Conservation (phyloP, 108 stramenopile species). For the Cyclotella kingstonii region DNA sequence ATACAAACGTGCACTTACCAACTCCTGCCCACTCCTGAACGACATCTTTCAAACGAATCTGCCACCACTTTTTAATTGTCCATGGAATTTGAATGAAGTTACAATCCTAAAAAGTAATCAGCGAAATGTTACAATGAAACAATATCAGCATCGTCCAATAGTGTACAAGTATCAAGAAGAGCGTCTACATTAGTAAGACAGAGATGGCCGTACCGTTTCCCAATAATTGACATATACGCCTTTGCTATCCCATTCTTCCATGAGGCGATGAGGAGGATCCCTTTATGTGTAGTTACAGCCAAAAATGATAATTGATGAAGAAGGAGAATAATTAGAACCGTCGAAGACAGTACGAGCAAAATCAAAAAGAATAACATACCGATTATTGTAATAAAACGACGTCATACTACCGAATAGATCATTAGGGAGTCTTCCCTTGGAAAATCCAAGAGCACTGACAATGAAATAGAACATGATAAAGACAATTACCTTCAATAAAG, state of each 20-base stretch:
- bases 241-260: constrained; percentile 78
- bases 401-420: constrained; percentile 78
- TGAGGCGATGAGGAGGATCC: constrained; percentile 41
- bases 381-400: constrained; percentile 85
- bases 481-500: background rate
- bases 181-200: background rate
- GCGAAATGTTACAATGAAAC: background rate
- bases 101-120: constrained; percentile 32
- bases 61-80: constrained; percentile 66
- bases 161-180: background rate
- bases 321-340: background rate
- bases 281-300: background rate
- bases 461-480: background rate
- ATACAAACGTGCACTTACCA: constrained; percentile 1
- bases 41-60: constrained; percentile 57
- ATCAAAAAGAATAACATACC: background rate
- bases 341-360: background rate
- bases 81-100: constrained; percentile 76
- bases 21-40: constrained; percentile 83
- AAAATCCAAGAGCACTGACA: constrained; percentile 54
- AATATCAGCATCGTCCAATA: background rate
- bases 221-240: constrained; percentile 91
- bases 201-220: constrained; percentile 44
- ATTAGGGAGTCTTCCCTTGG: constrained; percentile 60
- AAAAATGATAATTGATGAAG: background rate